Evolutionary conservation across 1,139 yeast species (phyloP), one percentile per base, ranked within the genome.

Genomic region (Taphrina confusa): DNA sequence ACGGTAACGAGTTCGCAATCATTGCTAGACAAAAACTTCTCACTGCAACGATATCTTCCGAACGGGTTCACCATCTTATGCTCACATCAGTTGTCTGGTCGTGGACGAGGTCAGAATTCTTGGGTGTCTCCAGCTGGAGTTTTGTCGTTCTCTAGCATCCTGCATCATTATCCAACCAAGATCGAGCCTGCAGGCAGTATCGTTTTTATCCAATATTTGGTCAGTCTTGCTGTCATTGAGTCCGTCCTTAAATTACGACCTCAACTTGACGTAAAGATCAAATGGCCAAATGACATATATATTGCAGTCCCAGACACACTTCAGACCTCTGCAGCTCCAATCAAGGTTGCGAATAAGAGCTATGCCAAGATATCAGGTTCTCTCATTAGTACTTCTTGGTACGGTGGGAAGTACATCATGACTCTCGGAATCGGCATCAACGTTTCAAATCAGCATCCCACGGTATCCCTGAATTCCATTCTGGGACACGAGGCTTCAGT

Each of bases 201-300:
- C 14, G 94, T 90, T 0, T 88, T 94, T 62, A 77, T 91, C 28
- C 99, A 94, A 71, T 94, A 94, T 70, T 73, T 94, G 33, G 82
- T 89, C 14, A 84, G 95, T 50, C 74, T 94, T 61, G 97, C 97
- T 0, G 79, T 87, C 61, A 84, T 90, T 11, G 91, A 87, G 69
- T 87, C 95, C 39, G 80, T 92, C 12, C 28, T 23, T 4, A 76
- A 81, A 1, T 83, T 89, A 68, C 84, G 82, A 34, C 75, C 76
- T 0, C 84, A 83, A 59, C 73, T 92, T 67, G 97, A 96, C 0
- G 77, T 91, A 9, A 80, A 82, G 61, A 80, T 94, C 64, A 94
- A 94, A 70, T 94, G 99, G 99, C 99, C 99, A 4, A 94, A 94
- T 70, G 99, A 94, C 72, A 76, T 92, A 14, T 94, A 88, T 70